phyloP scores from a whole-genome alignment of 768 basidiomycete species.

The Leccinum subgranulosum region DNA sequence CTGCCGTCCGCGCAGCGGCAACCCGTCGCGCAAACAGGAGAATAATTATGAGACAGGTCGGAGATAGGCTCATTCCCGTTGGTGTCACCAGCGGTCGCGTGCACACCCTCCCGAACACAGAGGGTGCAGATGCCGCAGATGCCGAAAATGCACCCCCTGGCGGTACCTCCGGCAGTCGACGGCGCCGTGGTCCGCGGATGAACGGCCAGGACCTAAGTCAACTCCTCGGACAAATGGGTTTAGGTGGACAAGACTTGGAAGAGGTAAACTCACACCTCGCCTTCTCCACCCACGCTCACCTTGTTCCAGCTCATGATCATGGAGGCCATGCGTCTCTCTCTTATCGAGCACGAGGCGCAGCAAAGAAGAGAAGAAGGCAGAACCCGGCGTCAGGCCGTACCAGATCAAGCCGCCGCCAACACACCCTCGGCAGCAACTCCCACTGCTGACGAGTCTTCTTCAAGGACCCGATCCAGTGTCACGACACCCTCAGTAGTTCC shows the following conservation, averaged over 20 bases:
- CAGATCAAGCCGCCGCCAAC: slow-evolving; percentile 34
- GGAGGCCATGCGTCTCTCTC: slow-evolving; percentile 96
- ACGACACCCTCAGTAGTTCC: slow-evolving; percentile 2
- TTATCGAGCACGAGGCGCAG: slow-evolving; percentile 93
- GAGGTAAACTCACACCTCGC: slow-evolving; percentile 53
- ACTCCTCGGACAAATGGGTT: slow-evolving; percentile 56
- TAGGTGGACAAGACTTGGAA: slow-evolving; percentile 87
- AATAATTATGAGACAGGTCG: slow-evolving; percentile 98
- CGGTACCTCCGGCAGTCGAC: slow-evolving; percentile 45
- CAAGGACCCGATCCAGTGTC: slow-evolving; percentile 4
- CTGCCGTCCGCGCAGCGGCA: slow-evolving; percentile 91
- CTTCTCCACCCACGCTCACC: slow-evolving; percentile 13
- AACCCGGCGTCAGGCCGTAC: slow-evolving; percentile 47
- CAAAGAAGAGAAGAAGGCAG: slow-evolving; percentile 76
- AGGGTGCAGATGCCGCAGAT: slow-evolving; percentile 45
- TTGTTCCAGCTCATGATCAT: slow-evolving; percentile 84
- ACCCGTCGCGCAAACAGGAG: slow-evolving; percentile 93
- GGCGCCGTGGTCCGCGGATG: slow-evolving; percentile 56
- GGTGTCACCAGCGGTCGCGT: slow-evolving; percentile 90
- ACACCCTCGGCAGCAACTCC: slow-evolving; percentile 11
- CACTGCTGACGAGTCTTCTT: slow-evolving; percentile 2
- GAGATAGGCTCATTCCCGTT: slow-evolving; percentile 94
- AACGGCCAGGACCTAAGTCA: slow-evolving; percentile 59
- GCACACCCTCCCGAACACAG: slow-evolving; percentile 60
- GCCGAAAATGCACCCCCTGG: slow-evolving; percentile 32